Evolutionary conservation across 345 rosid genomes (phyloP).

Genomic region (Firmiana major): DNA sequence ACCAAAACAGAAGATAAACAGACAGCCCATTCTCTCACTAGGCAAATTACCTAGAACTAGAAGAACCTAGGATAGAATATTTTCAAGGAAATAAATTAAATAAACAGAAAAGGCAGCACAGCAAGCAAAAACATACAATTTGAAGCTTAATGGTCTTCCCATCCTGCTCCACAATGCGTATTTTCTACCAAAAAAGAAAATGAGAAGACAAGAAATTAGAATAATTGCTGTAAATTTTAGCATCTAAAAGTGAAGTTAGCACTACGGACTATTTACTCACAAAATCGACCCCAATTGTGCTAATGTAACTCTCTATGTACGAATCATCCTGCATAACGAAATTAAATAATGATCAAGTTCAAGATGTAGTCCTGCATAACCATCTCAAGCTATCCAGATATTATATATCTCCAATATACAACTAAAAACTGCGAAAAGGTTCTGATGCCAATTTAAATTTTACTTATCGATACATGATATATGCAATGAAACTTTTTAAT

Average conservation of each 20-base stretch:
- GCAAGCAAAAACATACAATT: constrained; percentile 42
- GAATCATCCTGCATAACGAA: constrained; percentile 60
- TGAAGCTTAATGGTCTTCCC: constrained; percentile 85
- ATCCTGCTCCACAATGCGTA: constrained; percentile 88
- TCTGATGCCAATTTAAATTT: background rate
- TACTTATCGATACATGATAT: background rate
- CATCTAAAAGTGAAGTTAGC: background rate
- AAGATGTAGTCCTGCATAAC: no score
- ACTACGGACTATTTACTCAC: constrained; percentile 33
- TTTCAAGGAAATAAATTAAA: background rate
- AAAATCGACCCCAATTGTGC: constrained; percentile 86
- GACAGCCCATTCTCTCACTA: background rate
- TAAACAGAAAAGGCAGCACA: background rate
- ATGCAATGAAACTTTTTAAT: background rate
- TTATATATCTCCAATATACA: background rate
- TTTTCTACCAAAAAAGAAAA: constrained; percentile 44
- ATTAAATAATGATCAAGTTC: constrained; percentile 2
- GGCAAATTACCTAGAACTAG: background rate
- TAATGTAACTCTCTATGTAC: constrained; percentile 70
- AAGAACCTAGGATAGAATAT: background rate
- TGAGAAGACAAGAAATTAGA: constrained; percentile 7
- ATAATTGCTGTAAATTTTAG: background rate
- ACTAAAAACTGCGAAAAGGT: background rate
- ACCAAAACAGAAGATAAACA: background rate
- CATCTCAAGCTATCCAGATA: background rate